These are phyloP conservation scores for Claviceps africana DNA, from an alignment of 2,329 filamentous ascomycete species.

Conservation along the genomic window DNA sequence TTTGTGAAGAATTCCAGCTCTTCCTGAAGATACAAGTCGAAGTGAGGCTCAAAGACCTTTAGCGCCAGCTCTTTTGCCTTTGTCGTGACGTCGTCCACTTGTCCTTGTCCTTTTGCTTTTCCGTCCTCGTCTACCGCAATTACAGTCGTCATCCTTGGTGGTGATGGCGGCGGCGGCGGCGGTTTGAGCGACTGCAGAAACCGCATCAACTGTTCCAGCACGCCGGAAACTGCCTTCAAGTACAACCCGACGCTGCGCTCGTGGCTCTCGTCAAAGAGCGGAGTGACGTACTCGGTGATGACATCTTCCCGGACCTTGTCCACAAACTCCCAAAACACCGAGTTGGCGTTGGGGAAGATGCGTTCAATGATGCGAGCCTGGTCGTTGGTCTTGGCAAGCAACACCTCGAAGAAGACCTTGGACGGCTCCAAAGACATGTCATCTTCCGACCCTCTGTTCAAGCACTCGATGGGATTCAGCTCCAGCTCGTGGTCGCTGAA, in stretches of 20 bases:
- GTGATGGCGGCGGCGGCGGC: too few species aligned
- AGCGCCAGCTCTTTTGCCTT: slow-evolving; percentile 54
- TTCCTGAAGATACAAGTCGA: slow-evolving; percentile 87
- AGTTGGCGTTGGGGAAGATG: slow-evolving; percentile 59
- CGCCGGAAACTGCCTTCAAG: slow-evolving; percentile 69
- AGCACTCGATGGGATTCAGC: slow-evolving; percentile 60
- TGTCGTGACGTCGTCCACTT: slow-evolving; percentile 44
- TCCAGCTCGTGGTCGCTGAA: slow-evolving; percentile 60
- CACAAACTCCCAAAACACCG: slow-evolving; percentile 65
- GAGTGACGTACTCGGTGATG: slow-evolving; percentile 71
- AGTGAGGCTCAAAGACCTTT: slow-evolving; percentile 73
- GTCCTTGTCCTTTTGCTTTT: slow-evolving; percentile 20
- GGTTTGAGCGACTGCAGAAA: slow-evolving; percentile 60
- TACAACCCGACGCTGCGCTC: slow-evolving; percentile 62
- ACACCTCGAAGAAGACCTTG: slow-evolving; percentile 60
- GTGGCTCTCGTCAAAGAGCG: slow-evolving; percentile 78
- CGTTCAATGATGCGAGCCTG: slow-evolving; percentile 67
- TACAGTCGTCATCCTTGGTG: neutral
- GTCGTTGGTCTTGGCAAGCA: slow-evolving; percentile 67
- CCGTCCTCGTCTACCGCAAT: neutral
- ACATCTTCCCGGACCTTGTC: slow-evolving; percentile 75
- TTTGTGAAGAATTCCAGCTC: slow-evolving; percentile 76
- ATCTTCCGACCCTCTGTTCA: slow-evolving; percentile 53
- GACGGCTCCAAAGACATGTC: slow-evolving; percentile 67
- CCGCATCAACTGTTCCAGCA: slow-evolving; percentile 74